phyloP scores from a whole-genome alignment of 1,284 basidiomycete genomes.

The Dichomitus squalens region DNA sequence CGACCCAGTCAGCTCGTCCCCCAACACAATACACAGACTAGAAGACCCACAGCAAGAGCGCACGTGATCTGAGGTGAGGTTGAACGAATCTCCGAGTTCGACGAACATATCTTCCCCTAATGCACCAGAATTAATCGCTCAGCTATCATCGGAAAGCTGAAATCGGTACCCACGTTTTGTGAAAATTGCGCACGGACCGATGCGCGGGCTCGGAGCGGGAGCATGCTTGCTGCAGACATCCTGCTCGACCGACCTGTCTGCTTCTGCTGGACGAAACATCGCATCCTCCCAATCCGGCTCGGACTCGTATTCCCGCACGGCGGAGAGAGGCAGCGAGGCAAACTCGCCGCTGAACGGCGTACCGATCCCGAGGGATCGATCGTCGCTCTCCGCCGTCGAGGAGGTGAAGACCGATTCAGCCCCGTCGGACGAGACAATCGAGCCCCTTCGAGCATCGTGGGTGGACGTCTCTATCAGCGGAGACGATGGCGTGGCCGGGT shows the following conservation, averaged over 20 bases:
- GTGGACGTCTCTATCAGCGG: background rate
- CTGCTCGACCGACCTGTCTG: background rate
- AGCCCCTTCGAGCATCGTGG: background rate
- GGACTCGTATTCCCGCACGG: background rate
- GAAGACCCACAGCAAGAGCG: background rate
- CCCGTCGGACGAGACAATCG: slow-evolving; percentile 1
- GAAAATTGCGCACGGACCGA: no score
- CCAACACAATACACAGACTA: background rate
- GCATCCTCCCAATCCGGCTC: background rate
- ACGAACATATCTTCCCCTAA: no score
- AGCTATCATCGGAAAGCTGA: no score
- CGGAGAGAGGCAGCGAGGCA: background rate
- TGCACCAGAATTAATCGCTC: no score
- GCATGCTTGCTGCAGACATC: background rate
- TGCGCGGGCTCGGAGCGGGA: background rate
- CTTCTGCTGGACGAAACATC: background rate
- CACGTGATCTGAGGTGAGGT: background rate
- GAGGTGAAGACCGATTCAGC: background rate
- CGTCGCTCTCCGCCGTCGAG: slow-evolving; percentile 48
- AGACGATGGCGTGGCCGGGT: background rate
- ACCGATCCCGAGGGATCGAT: slow-evolving; percentile 43
- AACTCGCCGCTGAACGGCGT: slow-evolving; percentile 1
- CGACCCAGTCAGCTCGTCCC: background rate
- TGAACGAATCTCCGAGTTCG: background rate
- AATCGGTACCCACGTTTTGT: no score